Evolutionary conservation across 2,329 filamentous ascomycete species (phyloP), one percentile per base, ranked within the genome.

Genomic region (Aspergillus spinulosporus): DNA sequence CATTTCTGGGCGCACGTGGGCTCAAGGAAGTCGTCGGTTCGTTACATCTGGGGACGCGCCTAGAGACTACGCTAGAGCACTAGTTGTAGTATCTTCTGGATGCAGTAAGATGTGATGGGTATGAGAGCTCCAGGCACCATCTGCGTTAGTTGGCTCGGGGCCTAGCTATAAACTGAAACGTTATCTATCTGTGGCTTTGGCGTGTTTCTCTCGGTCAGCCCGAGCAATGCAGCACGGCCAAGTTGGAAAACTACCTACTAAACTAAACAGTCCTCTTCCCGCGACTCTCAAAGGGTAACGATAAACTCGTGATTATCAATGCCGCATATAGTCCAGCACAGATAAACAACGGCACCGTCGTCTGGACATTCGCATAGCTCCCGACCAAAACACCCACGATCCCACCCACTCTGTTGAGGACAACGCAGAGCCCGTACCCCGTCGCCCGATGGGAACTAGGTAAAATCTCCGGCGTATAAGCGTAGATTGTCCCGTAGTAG

Each of bases 381-480:
- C 69, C 74, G 4, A 78, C 74, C 43, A 77, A 74, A 0, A 74
- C 74, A 0, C 74, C 75, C 57, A 72, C 68, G n/a, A 77, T 68
- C 45, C 74, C 74, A 12, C 68, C 69, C 43, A 78, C 68, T 5
- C 76, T 69, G 48, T 76, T 75, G 31, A 76, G 62, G 32, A 67
- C 74, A 51, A 70, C 71, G 8, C 72, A 68, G 15, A 76, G 70
- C 34, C 80, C 78, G 1, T 76, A 78, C 9, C 79, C 82, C 0
- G 80, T 82, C 0, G 80, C 82, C 0, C 81, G 70, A 29, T 81
- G 73, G 0, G 80, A 77, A 3, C 76, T 78, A 0, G 80, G 80
- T 64, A 84, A 82, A 1, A 79, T 78, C 59, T 84, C 80, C 0
- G 81, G 82, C 0, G 81, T 83, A 68, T 82, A 83, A 0, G 80